Conservation (phyloP, 768 basidiomycete genomes). For the Auricularia auricula-judae region DNA sequence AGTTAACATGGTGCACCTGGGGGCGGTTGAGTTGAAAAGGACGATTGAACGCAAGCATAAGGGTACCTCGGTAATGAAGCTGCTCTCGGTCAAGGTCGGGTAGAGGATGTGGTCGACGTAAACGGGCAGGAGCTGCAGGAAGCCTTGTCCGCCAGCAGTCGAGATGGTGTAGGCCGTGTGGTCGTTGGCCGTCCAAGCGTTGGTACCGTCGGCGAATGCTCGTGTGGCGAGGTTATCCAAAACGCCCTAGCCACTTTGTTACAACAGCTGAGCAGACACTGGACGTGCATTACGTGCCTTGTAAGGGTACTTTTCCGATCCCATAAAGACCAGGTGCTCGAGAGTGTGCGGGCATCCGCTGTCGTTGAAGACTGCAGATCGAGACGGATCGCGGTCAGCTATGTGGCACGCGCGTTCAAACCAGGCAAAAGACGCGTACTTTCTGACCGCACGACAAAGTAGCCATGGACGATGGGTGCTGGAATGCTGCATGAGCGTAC, state of each 20-base stretch:
- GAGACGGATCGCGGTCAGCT: background rate
- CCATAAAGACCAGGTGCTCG: conserved; percentile 93
- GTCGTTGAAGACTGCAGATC: conserved; percentile 71
- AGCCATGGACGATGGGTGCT: conserved; percentile 86
- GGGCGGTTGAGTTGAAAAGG: conserved; percentile 12
- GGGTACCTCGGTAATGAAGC: conserved; percentile 51
- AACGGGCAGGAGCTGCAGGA: conserved; percentile 73
- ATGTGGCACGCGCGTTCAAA: background rate
- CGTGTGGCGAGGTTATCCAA: conserved; percentile 92
- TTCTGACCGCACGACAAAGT: conserved; percentile 84
- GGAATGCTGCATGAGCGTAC: background rate
- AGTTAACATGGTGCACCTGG: conserved; percentile 90
- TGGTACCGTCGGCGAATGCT: conserved; percentile 83
- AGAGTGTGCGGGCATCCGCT: conserved; percentile 92
- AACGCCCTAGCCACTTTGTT: conserved; percentile 38
- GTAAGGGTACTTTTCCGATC: conserved; percentile 89
- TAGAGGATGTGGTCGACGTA: conserved; percentile 96
- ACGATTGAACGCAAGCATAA: background rate
- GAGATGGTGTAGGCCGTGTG: conserved; percentile 94
- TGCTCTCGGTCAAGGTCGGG: conserved; percentile 84
- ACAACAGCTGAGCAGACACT: background rate
- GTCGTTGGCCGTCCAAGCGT: conserved; percentile 96
- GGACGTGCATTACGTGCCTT: conserved; percentile 27
- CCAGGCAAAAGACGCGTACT: conserved; percentile 35
- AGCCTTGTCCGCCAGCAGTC: conserved; percentile 90